Evolutionary conservation across 371 early-diverging fungal genomes (phyloP).

Genomic region (Choanephora cucurbitarum): DNA sequence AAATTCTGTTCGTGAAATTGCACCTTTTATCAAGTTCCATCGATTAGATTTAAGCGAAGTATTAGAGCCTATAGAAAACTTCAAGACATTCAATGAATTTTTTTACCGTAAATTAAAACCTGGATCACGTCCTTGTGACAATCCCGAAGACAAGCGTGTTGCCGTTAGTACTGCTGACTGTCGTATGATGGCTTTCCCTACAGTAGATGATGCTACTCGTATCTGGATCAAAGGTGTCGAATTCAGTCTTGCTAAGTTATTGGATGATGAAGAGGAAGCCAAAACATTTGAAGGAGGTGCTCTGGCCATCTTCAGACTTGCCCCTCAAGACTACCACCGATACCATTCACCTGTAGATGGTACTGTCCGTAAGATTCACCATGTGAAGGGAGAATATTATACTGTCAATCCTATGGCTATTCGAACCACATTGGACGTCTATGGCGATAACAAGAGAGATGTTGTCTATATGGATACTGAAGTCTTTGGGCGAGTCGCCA

Average conservation of each 20-base stretch:
- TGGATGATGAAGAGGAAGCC: constrained; percentile 60
- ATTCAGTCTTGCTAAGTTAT: constrained; percentile 65
- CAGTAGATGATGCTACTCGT: constrained; percentile 67
- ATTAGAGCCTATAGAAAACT: constrained; percentile 67
- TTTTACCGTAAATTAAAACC: constrained; percentile 86
- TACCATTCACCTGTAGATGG: constrained; percentile 87
- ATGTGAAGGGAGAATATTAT: constrained; percentile 74
- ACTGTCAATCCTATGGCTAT: constrained; percentile 92
- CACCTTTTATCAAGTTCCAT: constrained; percentile 80
- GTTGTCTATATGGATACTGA: constrained; percentile 71
- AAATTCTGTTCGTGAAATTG: constrained; percentile 67
- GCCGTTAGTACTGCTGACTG: constrained; percentile 83
- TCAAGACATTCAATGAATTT: constrained; percentile 85
- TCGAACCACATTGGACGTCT: constrained; percentile 76
- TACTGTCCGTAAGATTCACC: constrained; percentile 53
- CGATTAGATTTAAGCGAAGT: constrained; percentile 62
- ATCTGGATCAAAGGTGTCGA: constrained; percentile 89
- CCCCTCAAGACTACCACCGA: constrained; percentile 91
- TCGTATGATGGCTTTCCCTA: constrained; percentile 73
- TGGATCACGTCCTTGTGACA: constrained; percentile 63
- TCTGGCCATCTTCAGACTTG: constrained; percentile 78
- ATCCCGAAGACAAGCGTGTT: constrained; percentile 63
- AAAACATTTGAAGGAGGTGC: constrained; percentile 65
- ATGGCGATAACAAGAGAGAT: constrained; percentile 80
- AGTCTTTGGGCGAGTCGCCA: constrained; percentile 75